A percentile compares a stretch with the other conserved stretches of the same genome.
These are phyloP conservation scores for Aspergillus alliaceus DNA, from an alignment of 2,329 filamentous ascomycete genomes.

Conservation along the genomic window DNA sequence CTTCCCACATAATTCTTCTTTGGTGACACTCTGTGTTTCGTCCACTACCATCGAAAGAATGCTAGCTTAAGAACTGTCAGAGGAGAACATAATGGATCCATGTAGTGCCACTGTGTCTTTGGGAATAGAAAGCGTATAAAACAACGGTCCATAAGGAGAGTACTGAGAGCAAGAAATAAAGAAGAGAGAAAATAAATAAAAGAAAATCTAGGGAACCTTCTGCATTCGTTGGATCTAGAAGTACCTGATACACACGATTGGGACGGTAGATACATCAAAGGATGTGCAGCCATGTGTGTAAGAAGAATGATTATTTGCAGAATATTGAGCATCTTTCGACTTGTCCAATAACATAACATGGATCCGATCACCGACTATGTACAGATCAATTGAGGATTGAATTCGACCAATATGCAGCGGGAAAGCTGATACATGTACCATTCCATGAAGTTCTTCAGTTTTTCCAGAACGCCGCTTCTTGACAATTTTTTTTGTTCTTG, in stretches of 20 bases:
- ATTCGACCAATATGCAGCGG: neutral
- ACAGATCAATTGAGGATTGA: neutral
- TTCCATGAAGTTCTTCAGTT: slow-evolving; percentile 2
- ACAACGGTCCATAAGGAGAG: neutral
- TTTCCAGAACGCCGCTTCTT: slow-evolving; percentile 12
- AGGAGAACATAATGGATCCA: neutral
- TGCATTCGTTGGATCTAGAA: neutral
- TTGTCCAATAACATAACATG: neutral
- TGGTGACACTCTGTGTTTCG: neutral
- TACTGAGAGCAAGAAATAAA: neutral
- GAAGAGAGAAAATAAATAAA: neutral
- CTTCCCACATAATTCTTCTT: neutral
- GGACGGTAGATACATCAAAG: slow-evolving; percentile 5
- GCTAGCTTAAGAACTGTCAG: slow-evolving; percentile 2
- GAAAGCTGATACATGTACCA: neutral
- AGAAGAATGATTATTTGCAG: slow-evolving; percentile 1
- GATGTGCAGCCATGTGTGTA: neutral
- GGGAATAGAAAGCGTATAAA: neutral
- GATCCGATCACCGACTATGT: neutral
- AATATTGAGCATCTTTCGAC: neutral
- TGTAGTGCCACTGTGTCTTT: neutral
- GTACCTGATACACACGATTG: neutral
- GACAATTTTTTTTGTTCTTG: neutral
- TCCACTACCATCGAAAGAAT: neutral
- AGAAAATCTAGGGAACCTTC: neutral